Conservation (phyloP, 2,329 filamentous ascomycete species). For the Xylariales sp. region DNA sequence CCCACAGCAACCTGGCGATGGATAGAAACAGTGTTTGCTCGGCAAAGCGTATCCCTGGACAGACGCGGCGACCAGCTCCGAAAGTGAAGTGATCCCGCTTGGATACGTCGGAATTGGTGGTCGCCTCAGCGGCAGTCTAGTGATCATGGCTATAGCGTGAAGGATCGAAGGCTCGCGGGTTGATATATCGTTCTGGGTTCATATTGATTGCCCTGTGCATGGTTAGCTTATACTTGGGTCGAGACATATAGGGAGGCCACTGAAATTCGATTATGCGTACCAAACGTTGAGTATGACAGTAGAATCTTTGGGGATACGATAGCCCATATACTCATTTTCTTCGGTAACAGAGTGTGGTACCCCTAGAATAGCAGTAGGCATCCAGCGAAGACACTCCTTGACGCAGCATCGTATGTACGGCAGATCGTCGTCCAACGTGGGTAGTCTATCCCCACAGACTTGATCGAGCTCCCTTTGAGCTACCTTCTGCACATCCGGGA, state of each 20-base stretch:
- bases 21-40: conserved; percentile 42
- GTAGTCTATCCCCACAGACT: conserved; percentile 46
- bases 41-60: conserved; percentile 51
- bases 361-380: conserved; percentile 30
- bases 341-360: conserved; percentile 40
- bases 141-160: conserved; percentile 18
- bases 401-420: conserved; percentile 48
- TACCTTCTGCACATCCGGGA: conserved; percentile 42
- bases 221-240: background rate
- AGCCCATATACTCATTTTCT: conserved; percentile 37
- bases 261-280: conserved; percentile 23
- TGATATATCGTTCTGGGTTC: conserved; percentile 33
- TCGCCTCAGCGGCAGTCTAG: conserved; percentile 20
- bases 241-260: background rate
- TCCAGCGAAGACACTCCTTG: conserved; percentile 53
- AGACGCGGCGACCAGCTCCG: conserved; percentile 51
- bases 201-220: conserved; percentile 35
- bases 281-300: conserved; percentile 37
- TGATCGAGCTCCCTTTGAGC: conserved; percentile 49
- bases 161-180: conserved; percentile 37
- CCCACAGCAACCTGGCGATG: conserved; percentile 42
- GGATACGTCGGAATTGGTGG: conserved; percentile 29
- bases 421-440: conserved; percentile 40
- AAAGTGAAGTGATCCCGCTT: conserved; percentile 50
- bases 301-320: conserved; percentile 38